Conservation (phyloP, 257 asterid species). For the Solanum chmielewskii region DNA sequence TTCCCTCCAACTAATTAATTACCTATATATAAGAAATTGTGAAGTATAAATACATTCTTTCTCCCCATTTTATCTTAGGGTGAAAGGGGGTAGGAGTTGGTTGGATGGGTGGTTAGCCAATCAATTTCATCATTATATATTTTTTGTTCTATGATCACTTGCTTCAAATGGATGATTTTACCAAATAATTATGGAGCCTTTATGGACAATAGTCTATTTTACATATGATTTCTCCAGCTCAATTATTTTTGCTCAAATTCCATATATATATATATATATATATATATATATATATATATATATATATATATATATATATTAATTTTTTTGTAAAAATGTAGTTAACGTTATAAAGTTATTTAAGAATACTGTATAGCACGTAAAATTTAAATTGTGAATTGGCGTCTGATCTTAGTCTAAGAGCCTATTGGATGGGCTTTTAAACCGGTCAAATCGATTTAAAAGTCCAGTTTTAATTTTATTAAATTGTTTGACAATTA, state of each 20-base stretch:
- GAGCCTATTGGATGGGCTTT: no score
- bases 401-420: not conserved
- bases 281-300: not conserved
- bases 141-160: not conserved
- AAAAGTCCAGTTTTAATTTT: rapidly evolving
- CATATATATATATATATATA: not conserved
- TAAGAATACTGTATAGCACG: not conserved
- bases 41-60: not conserved
- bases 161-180: not conserved
- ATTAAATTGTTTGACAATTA: no score
- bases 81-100: not conserved
- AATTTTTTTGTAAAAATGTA: no score
- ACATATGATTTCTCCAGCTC: not conserved
- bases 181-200: not conserved
- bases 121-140: not conserved
- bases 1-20: not conserved
- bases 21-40: not conserved
- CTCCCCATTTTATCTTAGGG: not conserved
- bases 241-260: not conserved
- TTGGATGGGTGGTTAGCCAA: not conserved
- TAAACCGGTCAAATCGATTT: no score
- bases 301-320: no score
- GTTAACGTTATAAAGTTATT: not conserved
- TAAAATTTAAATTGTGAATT: not conserved
- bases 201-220: not conserved